Percentiles rank a stretch among this genome's conserved stretches.
Conservation (phyloP, 345 rosid species). For the Odontarrhena argentea region DNA sequence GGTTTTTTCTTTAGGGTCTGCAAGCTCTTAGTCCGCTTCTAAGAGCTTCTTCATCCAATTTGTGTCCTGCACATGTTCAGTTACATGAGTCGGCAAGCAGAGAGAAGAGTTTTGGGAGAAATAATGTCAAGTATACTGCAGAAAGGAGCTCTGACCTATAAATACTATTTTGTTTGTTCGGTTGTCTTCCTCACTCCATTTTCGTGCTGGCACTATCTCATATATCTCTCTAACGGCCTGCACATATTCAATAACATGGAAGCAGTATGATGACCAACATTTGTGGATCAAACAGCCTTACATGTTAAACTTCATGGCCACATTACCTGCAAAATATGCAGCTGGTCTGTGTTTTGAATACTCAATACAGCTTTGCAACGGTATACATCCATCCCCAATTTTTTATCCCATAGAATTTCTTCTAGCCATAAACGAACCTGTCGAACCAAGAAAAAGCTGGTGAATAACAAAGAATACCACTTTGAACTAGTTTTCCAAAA, state of each 20-base stretch:
- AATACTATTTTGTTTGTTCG: constrained; percentile 72
- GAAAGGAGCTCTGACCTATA: constrained; percentile 56
- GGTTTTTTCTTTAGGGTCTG: constrained; percentile 20
- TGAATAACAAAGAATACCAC: constrained; percentile 4
- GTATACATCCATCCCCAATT: constrained; percentile 72
- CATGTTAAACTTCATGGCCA: constrained; percentile 13
- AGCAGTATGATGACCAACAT: constrained; percentile 13
- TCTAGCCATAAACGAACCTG: constrained; percentile 86
- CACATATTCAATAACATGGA: constrained; percentile 28
- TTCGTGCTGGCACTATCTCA: constrained; percentile 77
- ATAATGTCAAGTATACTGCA: background rate
- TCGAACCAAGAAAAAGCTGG: constrained; percentile 19
- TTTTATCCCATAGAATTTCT: constrained; percentile 94
- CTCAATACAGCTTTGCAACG: constrained; percentile 90
- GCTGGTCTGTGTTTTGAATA: constrained; percentile 63
- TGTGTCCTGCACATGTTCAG: constrained; percentile 60
- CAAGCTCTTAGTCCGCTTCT: constrained; percentile 55
- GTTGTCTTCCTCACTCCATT: constrained; percentile 68
- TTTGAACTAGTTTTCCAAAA: background rate
- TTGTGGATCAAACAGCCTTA: background rate
- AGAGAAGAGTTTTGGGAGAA: background rate
- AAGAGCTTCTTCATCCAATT: constrained; percentile 65
- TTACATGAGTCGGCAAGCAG: constrained; percentile 20
- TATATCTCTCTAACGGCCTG: constrained; percentile 97
- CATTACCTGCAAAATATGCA: constrained; percentile 89